Evolutionary conservation across 225 moss, liverwort and hornwort genomes (phyloP).

Genomic region (Rhytidiadelphus loreus): DNA sequence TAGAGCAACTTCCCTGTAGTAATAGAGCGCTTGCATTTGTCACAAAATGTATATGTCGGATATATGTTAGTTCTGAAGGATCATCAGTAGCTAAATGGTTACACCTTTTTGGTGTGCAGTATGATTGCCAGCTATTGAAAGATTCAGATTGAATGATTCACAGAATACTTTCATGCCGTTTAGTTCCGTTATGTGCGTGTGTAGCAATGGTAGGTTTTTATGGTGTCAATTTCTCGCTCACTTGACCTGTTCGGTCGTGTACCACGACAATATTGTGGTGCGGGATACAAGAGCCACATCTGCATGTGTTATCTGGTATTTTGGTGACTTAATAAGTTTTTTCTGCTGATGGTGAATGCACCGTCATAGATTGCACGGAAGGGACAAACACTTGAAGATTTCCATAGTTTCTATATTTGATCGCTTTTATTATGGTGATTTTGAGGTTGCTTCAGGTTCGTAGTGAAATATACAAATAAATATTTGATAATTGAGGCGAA

Average conservation of each 20-base stretch:
- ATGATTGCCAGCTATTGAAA: background rate
- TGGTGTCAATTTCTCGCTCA: background rate
- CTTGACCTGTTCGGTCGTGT: background rate
- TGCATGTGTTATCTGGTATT: background rate
- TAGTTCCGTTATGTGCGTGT: background rate
- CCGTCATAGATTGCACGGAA: background rate
- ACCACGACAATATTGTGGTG: background rate
- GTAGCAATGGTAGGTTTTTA: background rate
- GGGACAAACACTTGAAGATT: background rate
- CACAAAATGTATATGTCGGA: background rate
- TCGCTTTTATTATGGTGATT: background rate
- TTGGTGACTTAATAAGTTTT: background rate
- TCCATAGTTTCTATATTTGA: background rate
- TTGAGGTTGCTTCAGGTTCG: slow-evolving; percentile 1
- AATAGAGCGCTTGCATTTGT: background rate
- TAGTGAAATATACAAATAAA: background rate
- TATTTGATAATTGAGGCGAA: slow-evolving; percentile 9
- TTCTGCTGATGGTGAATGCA: background rate
- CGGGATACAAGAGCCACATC: background rate
- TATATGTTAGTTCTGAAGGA: background rate
- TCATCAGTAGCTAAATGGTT: background rate
- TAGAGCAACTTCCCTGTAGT: background rate
- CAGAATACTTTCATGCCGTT: background rate
- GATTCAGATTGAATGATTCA: background rate
- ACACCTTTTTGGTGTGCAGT: background rate